Conservation (phyloP, 148 eudicot species). For the Heliamphora exappendiculata region DNA sequence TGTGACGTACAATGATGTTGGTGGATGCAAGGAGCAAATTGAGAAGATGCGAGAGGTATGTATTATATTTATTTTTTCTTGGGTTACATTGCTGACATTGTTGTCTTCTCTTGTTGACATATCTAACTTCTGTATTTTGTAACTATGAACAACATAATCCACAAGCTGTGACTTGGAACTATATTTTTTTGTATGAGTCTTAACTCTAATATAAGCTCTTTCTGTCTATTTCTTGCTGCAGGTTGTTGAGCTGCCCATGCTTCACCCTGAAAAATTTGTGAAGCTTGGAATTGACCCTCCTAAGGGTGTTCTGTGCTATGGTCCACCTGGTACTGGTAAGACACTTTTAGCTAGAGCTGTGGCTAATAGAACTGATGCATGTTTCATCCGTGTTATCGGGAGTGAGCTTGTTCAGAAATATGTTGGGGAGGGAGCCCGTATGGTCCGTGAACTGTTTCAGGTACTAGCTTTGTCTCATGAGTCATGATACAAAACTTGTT, state of each 20-base stretch:
- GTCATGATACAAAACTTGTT: neutral
- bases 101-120: neutral
- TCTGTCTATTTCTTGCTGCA: slow-evolving; percentile 14
- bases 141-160: neutral
- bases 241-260: slow-evolving; percentile 99
- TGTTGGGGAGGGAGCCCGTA: slow-evolving; percentile 98
- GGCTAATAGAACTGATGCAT: slow-evolving; percentile 96
- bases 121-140: neutral
- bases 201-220: neutral
- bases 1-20: slow-evolving; percentile 92
- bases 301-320: slow-evolving; percentile 96
- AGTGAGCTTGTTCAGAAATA: slow-evolving; percentile 97
- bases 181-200: neutral
- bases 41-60: slow-evolving; percentile 94
- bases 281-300: slow-evolving; percentile 99
- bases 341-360: slow-evolving; percentile 93
- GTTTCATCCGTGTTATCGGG: slow-evolving; percentile 96
- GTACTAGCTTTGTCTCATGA: slow-evolving; percentile 25
- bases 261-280: slow-evolving; percentile 95
- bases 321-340: slow-evolving; percentile 98
- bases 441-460: slow-evolving; percentile 99
- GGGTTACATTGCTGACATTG: neutral
- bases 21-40: slow-evolving; percentile 98
- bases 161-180: neutral
- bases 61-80: slow-evolving; percentile 1